Conservation (phyloP, 2,329 filamentous ascomycete species). For the Aspergillus brunneoviolaceus region DNA sequence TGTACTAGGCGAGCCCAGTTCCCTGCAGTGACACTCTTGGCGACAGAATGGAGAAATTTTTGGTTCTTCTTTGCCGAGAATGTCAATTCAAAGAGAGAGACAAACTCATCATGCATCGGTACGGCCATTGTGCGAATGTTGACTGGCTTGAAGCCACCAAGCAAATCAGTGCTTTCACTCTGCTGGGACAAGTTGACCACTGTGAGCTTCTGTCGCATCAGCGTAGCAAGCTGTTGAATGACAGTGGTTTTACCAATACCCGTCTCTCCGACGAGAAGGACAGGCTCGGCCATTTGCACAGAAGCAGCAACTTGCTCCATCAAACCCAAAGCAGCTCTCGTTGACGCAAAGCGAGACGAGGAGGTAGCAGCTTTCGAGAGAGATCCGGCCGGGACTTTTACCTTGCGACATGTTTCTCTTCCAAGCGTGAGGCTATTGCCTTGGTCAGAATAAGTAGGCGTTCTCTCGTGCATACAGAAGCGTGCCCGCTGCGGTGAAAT, state of each 20-base stretch:
- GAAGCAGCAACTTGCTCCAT: conserved; percentile 86
- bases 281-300: conserved; percentile 79
- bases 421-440: conserved; percentile 63
- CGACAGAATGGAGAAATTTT: conserved; percentile 77
- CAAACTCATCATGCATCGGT: conserved; percentile 90
- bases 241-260: conserved; percentile 98
- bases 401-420: conserved; percentile 59
- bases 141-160: conserved; percentile 95
- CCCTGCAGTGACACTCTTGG: conserved; percentile 74
- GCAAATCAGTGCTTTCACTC: conserved; percentile 91
- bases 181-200: conserved; percentile 97
- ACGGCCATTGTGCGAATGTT: conserved; percentile 84
- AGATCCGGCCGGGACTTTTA: conserved; percentile 50
- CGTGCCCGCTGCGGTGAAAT: conserved; percentile 78
- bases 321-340: conserved; percentile 76
- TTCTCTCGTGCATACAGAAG: conserved; percentile 71
- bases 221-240: conserved; percentile 84
- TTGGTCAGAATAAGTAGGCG: conserved; percentile 66
- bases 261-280: conserved; percentile 95
- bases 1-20: conserved; percentile 86
- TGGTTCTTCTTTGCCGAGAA: conserved; percentile 88
- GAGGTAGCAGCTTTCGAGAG: conserved; percentile 45
- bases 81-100: conserved; percentile 80
- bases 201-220: conserved; percentile 80
- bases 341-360: conserved; percentile 72